Base-by-base conservation (phyloP, 176 grass and related monocot genomes). In the Panicum miliaceum region DNA sequence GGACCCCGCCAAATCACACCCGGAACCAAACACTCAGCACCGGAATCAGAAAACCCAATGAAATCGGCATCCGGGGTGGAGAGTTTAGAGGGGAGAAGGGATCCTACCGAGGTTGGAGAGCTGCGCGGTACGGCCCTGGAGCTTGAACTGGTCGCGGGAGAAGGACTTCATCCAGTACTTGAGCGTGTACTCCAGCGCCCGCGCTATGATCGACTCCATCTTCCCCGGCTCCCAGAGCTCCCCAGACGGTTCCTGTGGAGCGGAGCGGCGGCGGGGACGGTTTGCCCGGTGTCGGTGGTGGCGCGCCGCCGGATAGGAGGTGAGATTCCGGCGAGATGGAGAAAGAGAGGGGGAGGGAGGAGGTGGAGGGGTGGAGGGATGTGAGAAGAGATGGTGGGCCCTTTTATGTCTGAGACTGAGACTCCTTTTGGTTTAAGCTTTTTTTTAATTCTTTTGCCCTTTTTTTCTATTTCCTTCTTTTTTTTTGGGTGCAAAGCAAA, bases 131-230 rank as follows among this genome's bases (percentile, higher is more conserved):
- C 88, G 93, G 69, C 93, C 93, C 84, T 99, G 94, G 75, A 99
- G 97, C 93, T 96, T 99, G 91, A 99, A 99, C 84, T 99, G 97
- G 85, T 99, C 97, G 50, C 97, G 97, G 57, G 97, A 91, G 91
- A 99, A 99, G 73, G 97, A 96, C 80, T 99, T 99, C 81, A 99
- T 91, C 97, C 97, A 99, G 90, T 99, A 99, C 78, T 99, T 99
- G 86, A 99, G 97, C 75, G 97, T 99, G 88, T 99, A 99, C 83
- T 99, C 97, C 84, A 99, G 85, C 80, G 97, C 97, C 84, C 97
- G 93, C 82, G 97, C 97, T 67, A 99, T 89, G 84, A 99, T 99
- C 67, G 97, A 99, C 91, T 99, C 97, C 97, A 99, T 99, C 81
- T 67, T 94, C 71, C 76, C 81, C 27, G 45, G 65, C 79, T 67